Evolutionary conservation across 345 rosid genomes (phyloP).

Genomic region (Heritiera littoralis): DNA sequence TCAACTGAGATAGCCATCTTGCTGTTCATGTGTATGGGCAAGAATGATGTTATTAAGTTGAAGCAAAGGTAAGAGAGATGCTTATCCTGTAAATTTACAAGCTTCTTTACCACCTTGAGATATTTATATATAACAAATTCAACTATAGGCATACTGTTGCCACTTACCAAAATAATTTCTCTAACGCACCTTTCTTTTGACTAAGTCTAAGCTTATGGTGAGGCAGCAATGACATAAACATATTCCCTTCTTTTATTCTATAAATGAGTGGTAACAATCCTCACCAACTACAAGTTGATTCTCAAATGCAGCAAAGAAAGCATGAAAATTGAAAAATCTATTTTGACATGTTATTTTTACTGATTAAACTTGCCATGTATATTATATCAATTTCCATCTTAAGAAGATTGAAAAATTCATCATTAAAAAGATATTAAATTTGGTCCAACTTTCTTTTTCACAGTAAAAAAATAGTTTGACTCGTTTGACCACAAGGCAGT

Average conservation of each 20-base stretch:
- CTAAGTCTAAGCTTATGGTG: background rate
- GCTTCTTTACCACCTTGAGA: background rate
- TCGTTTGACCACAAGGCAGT: too few species aligned
- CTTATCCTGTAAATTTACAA: background rate
- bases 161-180: background rate
- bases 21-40: constrained; percentile 26
- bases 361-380: background rate
- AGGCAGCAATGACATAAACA: too few species aligned
- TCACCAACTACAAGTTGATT: background rate
- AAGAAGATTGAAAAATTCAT: background rate
- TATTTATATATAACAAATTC: background rate
- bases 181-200: background rate
- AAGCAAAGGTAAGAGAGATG: background rate
- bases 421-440: too few species aligned
- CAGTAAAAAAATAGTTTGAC: too few species aligned
- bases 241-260: too few species aligned
- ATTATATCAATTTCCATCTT: background rate
- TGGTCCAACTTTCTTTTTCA: too few species aligned
- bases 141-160: background rate
- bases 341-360: constrained; percentile 11
- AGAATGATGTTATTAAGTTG: background rate
- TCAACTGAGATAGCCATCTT: constrained; percentile 28
- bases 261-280: too few species aligned
- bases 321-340: background rate
- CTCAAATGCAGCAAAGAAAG: background rate